Evolutionary conservation across 2,329 filamentous ascomycete genomes (phyloP), one percentile per base, ranked within the genome.

Genomic region (Xylariaceae sp.): DNA sequence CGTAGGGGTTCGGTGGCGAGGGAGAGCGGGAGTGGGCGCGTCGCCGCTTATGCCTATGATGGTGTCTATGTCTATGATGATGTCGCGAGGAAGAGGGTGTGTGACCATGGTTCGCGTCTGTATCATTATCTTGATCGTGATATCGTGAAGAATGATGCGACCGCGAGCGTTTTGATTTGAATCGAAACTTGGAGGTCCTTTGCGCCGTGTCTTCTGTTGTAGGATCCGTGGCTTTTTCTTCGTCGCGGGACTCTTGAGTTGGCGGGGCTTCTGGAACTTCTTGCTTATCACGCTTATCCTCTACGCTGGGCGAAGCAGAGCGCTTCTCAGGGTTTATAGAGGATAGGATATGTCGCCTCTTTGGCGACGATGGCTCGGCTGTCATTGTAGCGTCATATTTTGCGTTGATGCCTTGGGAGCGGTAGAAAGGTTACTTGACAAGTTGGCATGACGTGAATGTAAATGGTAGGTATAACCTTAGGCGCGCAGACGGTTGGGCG

Each of bases 1-100:
- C 75, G 61, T 77, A 72, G 0, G 79, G 78, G 54, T 83, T 77
- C 0, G 73, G 72, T 0, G 77, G 76, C 2, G 78, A 76, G 1
- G 75, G 74, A 2, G 78, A 78, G 55, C 73, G 32, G 1, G 71
- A 69, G 45, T 72, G 71, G 36, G 50, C 50, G 40, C 62, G 64
- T 13, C 59, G 66, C 50, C 63, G 64, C 48, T 64, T 61, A 30
- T 64, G 60, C 2, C 68, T 67, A 41, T 69, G 70, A 20, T 60
- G 67, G 43, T 52, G 50, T 27, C 63, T 60, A 43, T 64, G 66
- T 4, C 46, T 50, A 35, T 55, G 54, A 9, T 55, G 45, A 39
- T 41, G 53, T 3, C 49, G 57, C 29, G 56, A 58, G 37, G 58
- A 62, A 3, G 55, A 46, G 6, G 48, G 11, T 27, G 55, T 47